Evolutionary conservation across 257 asterid species (phyloP).

Genomic region (Haberlea rhodopensis): DNA sequence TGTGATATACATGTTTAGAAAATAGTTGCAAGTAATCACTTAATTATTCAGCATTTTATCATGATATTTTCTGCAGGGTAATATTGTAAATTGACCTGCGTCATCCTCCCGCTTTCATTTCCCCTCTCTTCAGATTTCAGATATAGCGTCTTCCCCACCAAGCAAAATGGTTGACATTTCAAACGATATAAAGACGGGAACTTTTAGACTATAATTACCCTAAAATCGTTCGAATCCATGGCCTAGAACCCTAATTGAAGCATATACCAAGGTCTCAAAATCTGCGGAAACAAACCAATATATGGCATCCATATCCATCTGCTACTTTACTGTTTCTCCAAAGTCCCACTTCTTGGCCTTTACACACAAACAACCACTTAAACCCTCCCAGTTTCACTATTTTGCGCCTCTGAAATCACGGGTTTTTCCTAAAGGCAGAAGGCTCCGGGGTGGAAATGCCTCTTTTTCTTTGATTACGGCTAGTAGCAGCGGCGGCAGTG

Average conservation of each 20-base stretch:
- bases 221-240: slow-evolving; percentile 31
- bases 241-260: slow-evolving; percentile 32
- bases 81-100: slow-evolving; percentile 17
- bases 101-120: slow-evolving; percentile 24
- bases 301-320: slow-evolving; percentile 73
- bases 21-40: too few relatives aligned
- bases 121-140: neutral
- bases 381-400: slow-evolving; percentile 32
- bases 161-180: slow-evolving; percentile 24
- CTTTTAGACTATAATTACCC: neutral
- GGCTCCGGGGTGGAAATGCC: slow-evolving; percentile 26
- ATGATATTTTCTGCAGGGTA: slow-evolving; percentile 19
- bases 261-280: slow-evolving; percentile 4
- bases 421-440: slow-evolving; percentile 21
- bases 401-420: slow-evolving; percentile 28
- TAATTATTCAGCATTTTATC: too few relatives aligned
- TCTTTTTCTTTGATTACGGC: slow-evolving; percentile 54
- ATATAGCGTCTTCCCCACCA: slow-evolving; percentile 37
- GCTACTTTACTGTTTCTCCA: slow-evolving; percentile 40
- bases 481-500: slow-evolving; percentile 28
- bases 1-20: too few relatives aligned
- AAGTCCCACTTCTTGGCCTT: slow-evolving; percentile 33
- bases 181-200: neutral
- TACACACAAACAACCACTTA: slow-evolving; percentile 37
- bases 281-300: slow-evolving; percentile 3